Evolutionary conservation across 2,329 filamentous ascomycete genomes (phyloP).

Genomic region (Botryosphaeria dothidea): DNA sequence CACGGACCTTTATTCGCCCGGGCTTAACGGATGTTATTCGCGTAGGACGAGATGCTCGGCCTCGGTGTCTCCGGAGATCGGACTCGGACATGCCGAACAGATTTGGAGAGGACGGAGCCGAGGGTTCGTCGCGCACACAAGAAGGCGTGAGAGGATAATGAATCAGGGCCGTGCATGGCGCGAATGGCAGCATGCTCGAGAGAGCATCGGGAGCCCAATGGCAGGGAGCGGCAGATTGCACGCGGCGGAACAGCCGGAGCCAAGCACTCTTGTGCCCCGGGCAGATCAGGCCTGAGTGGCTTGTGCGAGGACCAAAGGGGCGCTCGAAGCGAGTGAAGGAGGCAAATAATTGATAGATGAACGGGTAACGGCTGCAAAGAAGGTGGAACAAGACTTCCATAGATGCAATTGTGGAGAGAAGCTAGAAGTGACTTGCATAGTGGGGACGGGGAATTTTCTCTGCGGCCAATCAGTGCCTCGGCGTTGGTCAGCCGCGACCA

Average conservation of each 20-base stretch:
- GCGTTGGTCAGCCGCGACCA: conserved; percentile 1
- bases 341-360: neutral
- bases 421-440: conserved; percentile 12
- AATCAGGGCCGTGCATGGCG: neutral
- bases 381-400: neutral
- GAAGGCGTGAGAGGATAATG: neutral
- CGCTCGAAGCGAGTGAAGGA: neutral
- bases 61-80: neutral
- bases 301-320: neutral
- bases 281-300: neutral
- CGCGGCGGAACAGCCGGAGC: neutral
- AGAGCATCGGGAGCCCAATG: neutral
- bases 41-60: neutral
- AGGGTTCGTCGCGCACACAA: neutral
- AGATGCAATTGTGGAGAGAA: conserved; percentile 7
- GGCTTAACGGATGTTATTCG: neutral
- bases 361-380: neutral
- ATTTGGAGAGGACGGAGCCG: neutral
- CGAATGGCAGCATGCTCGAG: neutral
- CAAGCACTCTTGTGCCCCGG: neutral
- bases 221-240: neutral
- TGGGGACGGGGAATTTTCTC: neutral
- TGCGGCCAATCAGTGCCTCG: neutral
- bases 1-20: neutral
- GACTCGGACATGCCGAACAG: neutral